Evolutionary conservation across 768 basidiomycete genomes (phyloP).

Genomic region (Tephrocybe rancida): DNA sequence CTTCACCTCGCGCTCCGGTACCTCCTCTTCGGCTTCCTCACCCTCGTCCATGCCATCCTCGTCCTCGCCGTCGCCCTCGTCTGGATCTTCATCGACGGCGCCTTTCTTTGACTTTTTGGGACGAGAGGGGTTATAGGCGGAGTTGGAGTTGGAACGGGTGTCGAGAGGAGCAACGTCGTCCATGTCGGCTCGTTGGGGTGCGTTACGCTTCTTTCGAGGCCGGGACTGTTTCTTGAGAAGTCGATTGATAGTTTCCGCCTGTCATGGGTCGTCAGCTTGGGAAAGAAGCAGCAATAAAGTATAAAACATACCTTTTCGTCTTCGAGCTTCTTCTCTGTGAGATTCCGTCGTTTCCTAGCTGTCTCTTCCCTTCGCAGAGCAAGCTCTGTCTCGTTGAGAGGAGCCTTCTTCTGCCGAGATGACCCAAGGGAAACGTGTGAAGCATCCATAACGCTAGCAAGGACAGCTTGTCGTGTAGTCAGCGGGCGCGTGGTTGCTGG

Average conservation of each 20-base stretch:
- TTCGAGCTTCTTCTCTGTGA: conserved; percentile 82
- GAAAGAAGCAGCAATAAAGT: neutral
- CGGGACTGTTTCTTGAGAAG: conserved; percentile 84
- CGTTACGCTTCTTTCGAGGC: conserved; percentile 60
- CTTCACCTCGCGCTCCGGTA: conserved; percentile 25
- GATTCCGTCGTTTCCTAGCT: conserved; percentile 77
- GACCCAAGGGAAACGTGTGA: conserved; percentile 62
- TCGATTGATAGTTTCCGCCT: conserved; percentile 90
- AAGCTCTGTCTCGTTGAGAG: conserved; percentile 24
- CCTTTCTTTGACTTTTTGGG: conserved; percentile 8
- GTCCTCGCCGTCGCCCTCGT: conserved; percentile 42
- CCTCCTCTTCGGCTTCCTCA: conserved; percentile 38
- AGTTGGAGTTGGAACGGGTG: conserved; percentile 24
- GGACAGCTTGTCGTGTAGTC: conserved; percentile 69
- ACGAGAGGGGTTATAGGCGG: conserved; percentile 15
- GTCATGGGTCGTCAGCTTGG: neutral
- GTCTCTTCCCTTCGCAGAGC: conserved; percentile 70
- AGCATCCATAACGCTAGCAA: conserved; percentile 68
- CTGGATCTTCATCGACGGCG: conserved; percentile 17
- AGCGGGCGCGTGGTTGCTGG: conserved; percentile 42
- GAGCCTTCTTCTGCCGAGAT: conserved; percentile 23
- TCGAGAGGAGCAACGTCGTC: conserved; percentile 26
- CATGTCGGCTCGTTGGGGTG: conserved; percentile 39
- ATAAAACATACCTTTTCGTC: conserved; percentile 69
- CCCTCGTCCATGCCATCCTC: conserved; percentile 41